Evolutionary conservation across 768 basidiomycete genomes (phyloP).

Genomic region (Russula sp.): DNA sequence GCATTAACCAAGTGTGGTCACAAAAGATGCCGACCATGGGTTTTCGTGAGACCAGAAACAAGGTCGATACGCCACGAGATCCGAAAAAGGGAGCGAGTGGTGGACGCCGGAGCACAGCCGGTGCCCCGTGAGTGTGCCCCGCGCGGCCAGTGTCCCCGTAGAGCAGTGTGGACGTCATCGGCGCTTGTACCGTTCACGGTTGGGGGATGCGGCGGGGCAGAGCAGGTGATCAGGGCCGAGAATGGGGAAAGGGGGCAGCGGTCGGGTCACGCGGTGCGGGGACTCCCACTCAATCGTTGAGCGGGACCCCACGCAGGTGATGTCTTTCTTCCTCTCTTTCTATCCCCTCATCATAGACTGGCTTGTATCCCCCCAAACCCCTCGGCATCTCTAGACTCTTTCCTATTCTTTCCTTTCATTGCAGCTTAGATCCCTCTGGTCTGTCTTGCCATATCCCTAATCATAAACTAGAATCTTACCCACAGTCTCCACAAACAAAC

Average conservation of each 20-base stretch:
- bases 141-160: not conserved
- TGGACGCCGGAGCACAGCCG: too few species aligned
- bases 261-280: slow-evolving; percentile 13
- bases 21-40: not conserved
- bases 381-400: slow-evolving; percentile 9
- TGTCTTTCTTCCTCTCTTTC: slow-evolving; percentile 5
- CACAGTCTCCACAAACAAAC: not conserved
- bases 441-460: not conserved
- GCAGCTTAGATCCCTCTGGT: slow-evolving; percentile 14
- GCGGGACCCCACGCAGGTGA: slow-evolving; percentile 1
- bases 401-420: slow-evolving; percentile 11
- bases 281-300: slow-evolving; percentile 5
- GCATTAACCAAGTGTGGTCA: not conserved
- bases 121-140: too few species aligned
- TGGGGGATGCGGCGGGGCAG: not conserved
- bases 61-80: not conserved
- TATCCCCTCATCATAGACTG: slow-evolving; percentile 17
- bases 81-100: not conserved
- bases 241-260: slow-evolving; percentile 10
- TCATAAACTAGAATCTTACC: not conserved
- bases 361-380: slow-evolving; percentile 1
- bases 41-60: not conserved
- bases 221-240: slow-evolving; percentile 16
- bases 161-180: not conserved
- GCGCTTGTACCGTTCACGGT: not conserved